Conservation (phyloP, 768 basidiomycete species). For the Crepidotus variabilis region DNA sequence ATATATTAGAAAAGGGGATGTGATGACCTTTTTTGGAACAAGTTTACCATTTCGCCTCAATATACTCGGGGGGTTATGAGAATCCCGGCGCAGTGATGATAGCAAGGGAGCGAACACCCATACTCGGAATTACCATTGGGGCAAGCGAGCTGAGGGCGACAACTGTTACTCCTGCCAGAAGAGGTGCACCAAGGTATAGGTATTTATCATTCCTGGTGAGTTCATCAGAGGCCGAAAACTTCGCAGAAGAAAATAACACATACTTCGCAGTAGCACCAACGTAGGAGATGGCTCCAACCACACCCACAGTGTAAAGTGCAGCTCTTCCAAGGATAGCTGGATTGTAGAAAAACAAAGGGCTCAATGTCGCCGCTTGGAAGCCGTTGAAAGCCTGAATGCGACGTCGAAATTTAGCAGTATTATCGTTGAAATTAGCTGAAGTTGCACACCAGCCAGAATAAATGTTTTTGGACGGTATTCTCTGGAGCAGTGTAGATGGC, state of each 20-base stretch:
- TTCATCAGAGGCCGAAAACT: not conserved
- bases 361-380: constrained; percentile 82
- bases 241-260: constrained; percentile 15
- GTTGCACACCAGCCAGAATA: constrained; percentile 32
- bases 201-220: constrained; percentile 67
- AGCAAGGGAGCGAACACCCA: constrained; percentile 57
- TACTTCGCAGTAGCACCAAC: constrained; percentile 85
- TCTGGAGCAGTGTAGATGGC: constrained; percentile 77
- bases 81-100: too few relatives aligned
- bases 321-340: constrained; percentile 85
- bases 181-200: constrained; percentile 81
- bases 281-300: constrained; percentile 83
- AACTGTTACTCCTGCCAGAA: constrained; percentile 85
- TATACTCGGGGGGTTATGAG: too few relatives aligned
- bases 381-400: constrained; percentile 71
- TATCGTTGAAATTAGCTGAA: not conserved
- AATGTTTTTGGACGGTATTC: constrained; percentile 70
- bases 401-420: not conserved
- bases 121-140: constrained; percentile 77
- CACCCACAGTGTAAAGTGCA: constrained; percentile 82
- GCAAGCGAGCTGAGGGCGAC: constrained; percentile 85
- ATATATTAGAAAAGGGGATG: too few relatives aligned
- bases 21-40: too few relatives aligned
- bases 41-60: too few relatives aligned
- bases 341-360: constrained; percentile 84